Evolutionary conservation across 257 asterid species (phyloP), one percentile per base, ranked within the genome.

Genomic region (Paulownia fortunei): DNA sequence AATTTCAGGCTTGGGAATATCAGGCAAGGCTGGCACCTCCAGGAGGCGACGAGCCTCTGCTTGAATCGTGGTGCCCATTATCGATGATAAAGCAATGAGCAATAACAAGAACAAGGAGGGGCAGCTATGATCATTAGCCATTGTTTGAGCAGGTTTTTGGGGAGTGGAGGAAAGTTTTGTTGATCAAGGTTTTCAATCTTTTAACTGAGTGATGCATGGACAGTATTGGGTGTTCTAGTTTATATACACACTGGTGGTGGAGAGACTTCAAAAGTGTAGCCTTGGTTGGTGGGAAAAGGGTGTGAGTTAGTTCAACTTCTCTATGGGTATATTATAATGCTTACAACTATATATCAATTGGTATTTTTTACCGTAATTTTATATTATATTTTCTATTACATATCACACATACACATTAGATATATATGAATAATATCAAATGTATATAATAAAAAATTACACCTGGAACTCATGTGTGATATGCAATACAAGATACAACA

Each of bases 21-120:
- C 66, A 11, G 80, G 80, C n/a, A 66, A 44, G 21, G 58, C 44
- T 0, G 74, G 69, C 9, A 42, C 36, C 10, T 80, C 84, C 10
- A 81, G 75, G 59, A 81, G 85, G 41, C 61, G 64, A 2, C 84
- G 85, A 9, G 82, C 84, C 62, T 75, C 63, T 0, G 59, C 42
- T 7, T 26, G 74, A 26, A 21, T 60, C 1, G 42, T 74, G 52
- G 73, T 68, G 6, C 27, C 9, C 19, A 18, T 18, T 5, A 54
- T 39, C 15, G 52, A 61, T n/a, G 79, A 51, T 13, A 76, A 63
- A 44, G 47, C 36, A 23, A 66, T 10, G 55, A 80, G 27, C 15
- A 71, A 32, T 55, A 66, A 44, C 13, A 71, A 32, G 76, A 73
- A 54, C 12, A 61, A 4, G n/a, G 60, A 49, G 30, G 47, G 60